These are phyloP conservation scores for Arabidopsis suecica DNA, from an alignment of 345 rosid species.

Conservation along the genomic window DNA sequence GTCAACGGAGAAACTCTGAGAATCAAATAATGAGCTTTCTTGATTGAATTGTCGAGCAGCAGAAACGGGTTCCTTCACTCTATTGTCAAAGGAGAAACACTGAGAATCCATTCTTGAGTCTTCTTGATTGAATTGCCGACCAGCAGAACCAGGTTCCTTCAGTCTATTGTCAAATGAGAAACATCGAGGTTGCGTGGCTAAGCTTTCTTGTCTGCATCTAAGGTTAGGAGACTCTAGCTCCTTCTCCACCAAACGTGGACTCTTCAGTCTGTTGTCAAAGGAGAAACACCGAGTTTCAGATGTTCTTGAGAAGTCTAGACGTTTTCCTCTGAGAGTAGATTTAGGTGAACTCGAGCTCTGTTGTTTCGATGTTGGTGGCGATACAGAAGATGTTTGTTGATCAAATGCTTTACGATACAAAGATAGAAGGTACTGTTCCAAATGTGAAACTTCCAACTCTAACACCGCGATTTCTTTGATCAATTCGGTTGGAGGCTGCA, in stretches of 20 bases:
- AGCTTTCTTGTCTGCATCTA: conserved; percentile 35
- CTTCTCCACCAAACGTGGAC: conserved; percentile 50
- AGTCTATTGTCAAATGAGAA: conserved; percentile 38
- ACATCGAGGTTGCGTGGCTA: conserved; percentile 26
- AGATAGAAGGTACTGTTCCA: conserved; percentile 92
- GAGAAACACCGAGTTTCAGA: conserved; percentile 48
- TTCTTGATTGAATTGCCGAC: conserved; percentile 45
- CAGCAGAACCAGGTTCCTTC: conserved; percentile 21
- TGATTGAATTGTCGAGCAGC: conserved; percentile 32
- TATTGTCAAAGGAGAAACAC: conserved; percentile 47
- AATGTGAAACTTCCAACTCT: conserved; percentile 87
- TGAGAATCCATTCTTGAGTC: conserved; percentile 48
- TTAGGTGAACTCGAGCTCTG: conserved; percentile 55
- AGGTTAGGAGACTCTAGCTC: conserved; percentile 38
- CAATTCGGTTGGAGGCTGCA: conserved; percentile 82
- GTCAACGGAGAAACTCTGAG: conserved; percentile 50
- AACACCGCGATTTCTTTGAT: conserved; percentile 87
- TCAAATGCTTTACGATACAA: conserved; percentile 90
- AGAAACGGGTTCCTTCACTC: conserved; percentile 30
- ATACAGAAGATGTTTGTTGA: conserved; percentile 62
- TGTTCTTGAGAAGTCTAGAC: conserved; percentile 52
- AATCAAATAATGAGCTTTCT: conserved; percentile 45
- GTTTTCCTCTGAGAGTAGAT: conserved; percentile 53
- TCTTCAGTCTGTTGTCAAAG: conserved; percentile 51
- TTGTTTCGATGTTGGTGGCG: conserved; percentile 64